Conservation (phyloP, 805 yeast species). For the Jamesozyma piceae region DNA sequence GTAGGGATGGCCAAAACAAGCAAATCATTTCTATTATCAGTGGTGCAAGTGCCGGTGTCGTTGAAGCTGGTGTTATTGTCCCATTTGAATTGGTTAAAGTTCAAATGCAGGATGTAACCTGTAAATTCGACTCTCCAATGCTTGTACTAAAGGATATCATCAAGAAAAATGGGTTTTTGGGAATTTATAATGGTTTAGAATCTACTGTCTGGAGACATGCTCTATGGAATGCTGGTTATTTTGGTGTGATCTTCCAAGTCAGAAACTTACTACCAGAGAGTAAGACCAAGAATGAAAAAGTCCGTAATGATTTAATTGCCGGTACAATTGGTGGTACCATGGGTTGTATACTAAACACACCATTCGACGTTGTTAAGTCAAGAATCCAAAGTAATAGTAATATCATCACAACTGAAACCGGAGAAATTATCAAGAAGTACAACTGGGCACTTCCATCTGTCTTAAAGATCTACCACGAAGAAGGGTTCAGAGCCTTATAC, state of each 20-base stretch:
- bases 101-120: slow-evolving; percentile 86
- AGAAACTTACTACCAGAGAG: slow-evolving; percentile 73
- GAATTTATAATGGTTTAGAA: slow-evolving; percentile 90
- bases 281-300: slow-evolving; percentile 53
- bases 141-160: slow-evolving; percentile 73
- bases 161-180: slow-evolving; percentile 65
- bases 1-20: slow-evolving; percentile 48
- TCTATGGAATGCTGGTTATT: slow-evolving; percentile 96
- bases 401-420: slow-evolving; percentile 30
- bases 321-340: slow-evolving; percentile 96
- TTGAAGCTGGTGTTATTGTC: slow-evolving; percentile 92
- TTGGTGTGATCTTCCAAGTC: slow-evolving; percentile 87
- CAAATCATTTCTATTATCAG: slow-evolving; percentile 82
- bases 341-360: slow-evolving; percentile 92
- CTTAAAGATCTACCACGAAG: slow-evolving; percentile 63
- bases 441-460: slow-evolving; percentile 87
- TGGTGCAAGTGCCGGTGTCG: slow-evolving; percentile 98
- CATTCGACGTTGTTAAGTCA: slow-evolving; percentile 94
- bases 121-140: slow-evolving; percentile 55
- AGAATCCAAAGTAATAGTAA: slow-evolving; percentile 62
- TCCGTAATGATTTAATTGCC: slow-evolving; percentile 77
- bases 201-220: slow-evolving; percentile 96
- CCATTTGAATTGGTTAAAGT: slow-evolving; percentile 96
- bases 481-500: slow-evolving; percentile 84
- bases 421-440: slow-evolving; percentile 75